Conservation (phyloP, 169 alveolate genomes). For the Toxoplasma gondii region DNA sequence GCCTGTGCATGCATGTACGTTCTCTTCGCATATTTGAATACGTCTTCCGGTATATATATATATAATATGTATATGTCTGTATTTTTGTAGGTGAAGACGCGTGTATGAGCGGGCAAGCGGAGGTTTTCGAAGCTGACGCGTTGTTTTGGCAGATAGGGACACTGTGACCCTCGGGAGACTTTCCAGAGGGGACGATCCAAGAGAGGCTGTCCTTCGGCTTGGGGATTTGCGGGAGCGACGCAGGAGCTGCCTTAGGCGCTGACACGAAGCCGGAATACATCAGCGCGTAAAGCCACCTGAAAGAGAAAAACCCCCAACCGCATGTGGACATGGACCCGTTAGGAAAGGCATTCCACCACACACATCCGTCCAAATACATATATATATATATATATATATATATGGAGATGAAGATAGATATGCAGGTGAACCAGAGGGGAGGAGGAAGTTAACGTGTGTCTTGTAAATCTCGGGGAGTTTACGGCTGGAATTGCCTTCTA, state of each 20-base stretch:
- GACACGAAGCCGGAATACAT: background rate
- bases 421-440: background rate
- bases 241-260: background rate
- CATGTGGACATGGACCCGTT: background rate
- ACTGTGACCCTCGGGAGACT: background rate
- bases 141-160: background rate
- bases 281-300: conserved; percentile 9
- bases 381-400: background rate
- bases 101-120: too few relatives aligned
- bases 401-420: background rate
- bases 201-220: background rate
- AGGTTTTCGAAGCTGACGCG: background rate
- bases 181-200: background rate
- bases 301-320: background rate
- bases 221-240: background rate
- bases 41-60: too few relatives aligned
- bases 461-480: too few relatives aligned
- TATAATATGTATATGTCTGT: too few relatives aligned
- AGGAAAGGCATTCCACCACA: background rate
- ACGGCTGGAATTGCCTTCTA: too few relatives aligned
- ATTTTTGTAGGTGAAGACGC: too few relatives aligned
- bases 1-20: too few relatives aligned
- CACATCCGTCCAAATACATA: background rate
- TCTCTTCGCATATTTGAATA: too few relatives aligned
- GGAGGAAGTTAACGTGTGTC: too few relatives aligned